phyloP scores from a whole-genome alignment of 495 filamentous ascomycete genomes.

The Penicillium manginii region DNA sequence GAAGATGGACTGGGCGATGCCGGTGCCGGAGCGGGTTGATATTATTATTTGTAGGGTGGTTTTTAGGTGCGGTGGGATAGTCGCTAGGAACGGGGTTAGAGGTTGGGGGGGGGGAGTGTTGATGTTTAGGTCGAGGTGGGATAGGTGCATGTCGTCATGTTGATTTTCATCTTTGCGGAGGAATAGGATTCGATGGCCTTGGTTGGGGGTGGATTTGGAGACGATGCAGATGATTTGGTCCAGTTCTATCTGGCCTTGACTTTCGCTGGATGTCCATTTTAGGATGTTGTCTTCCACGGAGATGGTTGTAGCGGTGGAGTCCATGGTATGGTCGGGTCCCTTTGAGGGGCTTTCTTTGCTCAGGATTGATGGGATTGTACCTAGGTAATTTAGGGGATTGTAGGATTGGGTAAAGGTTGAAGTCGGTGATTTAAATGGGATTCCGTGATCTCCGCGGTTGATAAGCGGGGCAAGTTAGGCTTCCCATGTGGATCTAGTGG shows the following conservation, averaged over 20 bases:
- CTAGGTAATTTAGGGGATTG: no score
- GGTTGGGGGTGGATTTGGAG: background rate
- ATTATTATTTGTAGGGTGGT: constrained; percentile 62
- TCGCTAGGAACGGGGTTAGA: constrained; percentile 24
- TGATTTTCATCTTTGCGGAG: background rate
- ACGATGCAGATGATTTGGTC: constrained; percentile 36
- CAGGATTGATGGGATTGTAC: no score
- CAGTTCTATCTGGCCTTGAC: background rate
- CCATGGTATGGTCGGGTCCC: no score
- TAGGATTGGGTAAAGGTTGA: no score
- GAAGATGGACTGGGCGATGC: constrained; percentile 61
- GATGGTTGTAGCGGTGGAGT: no score
- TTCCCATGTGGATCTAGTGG: no score
- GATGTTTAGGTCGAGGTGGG: constrained; percentile 21
- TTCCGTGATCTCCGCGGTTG: no score
- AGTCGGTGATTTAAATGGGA: no score
- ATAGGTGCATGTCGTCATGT: background rate
- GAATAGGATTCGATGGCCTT: background rate
- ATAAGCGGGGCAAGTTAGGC: no score
- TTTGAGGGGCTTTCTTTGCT: no score
- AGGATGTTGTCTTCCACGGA: background rate
- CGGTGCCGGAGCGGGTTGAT: constrained; percentile 73
- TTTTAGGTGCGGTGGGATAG: constrained; percentile 32
- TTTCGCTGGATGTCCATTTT: background rate
- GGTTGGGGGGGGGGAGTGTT: constrained; percentile 10